Evolutionary conservation across 306 rosid species (phyloP), one percentile per base, ranked within the genome.

Genomic region (Quercus gilva): DNA sequence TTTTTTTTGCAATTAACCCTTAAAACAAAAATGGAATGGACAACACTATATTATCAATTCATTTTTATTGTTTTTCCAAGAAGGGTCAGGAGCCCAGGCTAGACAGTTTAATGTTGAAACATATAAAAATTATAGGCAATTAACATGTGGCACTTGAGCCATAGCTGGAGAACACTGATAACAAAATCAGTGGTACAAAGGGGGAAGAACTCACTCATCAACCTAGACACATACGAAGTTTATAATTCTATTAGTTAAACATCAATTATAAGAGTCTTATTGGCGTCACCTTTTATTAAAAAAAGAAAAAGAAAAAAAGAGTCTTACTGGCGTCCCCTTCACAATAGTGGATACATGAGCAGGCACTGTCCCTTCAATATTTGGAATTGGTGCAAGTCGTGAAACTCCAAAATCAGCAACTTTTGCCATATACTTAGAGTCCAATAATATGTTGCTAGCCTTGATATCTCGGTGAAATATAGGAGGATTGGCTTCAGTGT

Each of bases 371-470:
- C 97, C 98, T 81, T 88, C 97, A 60, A 76, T 89, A 41, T 91
- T 89, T 11, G 75, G 80, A 76, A 59, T 57, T 1, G 94, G 98
- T 52, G 96, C 97, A 74, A 91, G 97, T 56, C 94, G 86, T 1
- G 97, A 94, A 69, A 94, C 82, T 76, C 98, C 98, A 57, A 94
- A 94, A 90, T 94, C 97, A 3, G 97, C 97, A 69, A 94, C 94
- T 86, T 92, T 94, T 55, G 97, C 93, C 1, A 55, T 83, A 63
- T 88, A 76, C 79, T 85, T 87, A 77, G 86, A 78, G 80, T 92
- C 94, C 76, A 94, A 80, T 74, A 94, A 97, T 84, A 94, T 94
- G 89, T 92, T 94, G 69, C 85, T 92, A 72, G 98, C 90, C 85
- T 94, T 94, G 43, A 94, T 91, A 80, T 94, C 98, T 68, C 97